Evolutionary conservation across 768 basidiomycete species (phyloP).

Genomic region (Xerocomus spinulosus): DNA sequence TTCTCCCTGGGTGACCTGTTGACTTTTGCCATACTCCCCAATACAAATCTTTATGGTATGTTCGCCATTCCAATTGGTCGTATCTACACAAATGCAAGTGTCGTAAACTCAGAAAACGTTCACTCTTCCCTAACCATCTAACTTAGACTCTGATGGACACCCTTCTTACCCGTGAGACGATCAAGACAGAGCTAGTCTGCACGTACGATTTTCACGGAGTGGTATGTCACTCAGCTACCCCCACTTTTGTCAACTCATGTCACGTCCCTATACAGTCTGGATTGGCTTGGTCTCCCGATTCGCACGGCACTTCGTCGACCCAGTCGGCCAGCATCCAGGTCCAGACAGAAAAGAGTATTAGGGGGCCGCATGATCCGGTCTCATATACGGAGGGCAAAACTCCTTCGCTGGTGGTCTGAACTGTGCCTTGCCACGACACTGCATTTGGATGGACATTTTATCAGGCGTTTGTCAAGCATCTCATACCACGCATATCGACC

Average conservation of each 20-base stretch:
- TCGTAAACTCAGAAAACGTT: neutral
- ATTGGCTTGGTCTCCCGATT: no score
- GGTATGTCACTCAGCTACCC: neutral
- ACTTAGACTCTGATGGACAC: slow-evolving; percentile 1
- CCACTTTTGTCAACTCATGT: no score
- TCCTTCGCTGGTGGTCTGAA: no score
- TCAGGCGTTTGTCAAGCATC: no score
- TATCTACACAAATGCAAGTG: slow-evolving; percentile 44
- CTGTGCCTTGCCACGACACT: no score
- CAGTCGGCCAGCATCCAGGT: neutral
- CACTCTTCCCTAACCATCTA: neutral
- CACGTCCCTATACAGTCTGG: no score
- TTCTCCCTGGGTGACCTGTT: slow-evolving; percentile 50
- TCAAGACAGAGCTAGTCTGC: neutral
- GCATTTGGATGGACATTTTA: no score
- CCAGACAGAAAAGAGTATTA: neutral
- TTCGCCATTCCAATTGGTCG: slow-evolving; percentile 40
- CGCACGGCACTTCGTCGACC: no score
- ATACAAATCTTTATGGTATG: slow-evolving; percentile 33
- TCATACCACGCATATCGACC: no score
- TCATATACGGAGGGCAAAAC: no score
- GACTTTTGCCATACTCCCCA: slow-evolving; percentile 24
- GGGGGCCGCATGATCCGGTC: no score
- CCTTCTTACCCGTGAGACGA: slow-evolving; percentile 6
- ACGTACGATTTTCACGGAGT: neutral